A percentile compares a stretch with the other conserved stretches of the same genome.
Conservation (phyloP, 371 early-diverging fungal genomes). For the Mortierella polycephala region DNA sequence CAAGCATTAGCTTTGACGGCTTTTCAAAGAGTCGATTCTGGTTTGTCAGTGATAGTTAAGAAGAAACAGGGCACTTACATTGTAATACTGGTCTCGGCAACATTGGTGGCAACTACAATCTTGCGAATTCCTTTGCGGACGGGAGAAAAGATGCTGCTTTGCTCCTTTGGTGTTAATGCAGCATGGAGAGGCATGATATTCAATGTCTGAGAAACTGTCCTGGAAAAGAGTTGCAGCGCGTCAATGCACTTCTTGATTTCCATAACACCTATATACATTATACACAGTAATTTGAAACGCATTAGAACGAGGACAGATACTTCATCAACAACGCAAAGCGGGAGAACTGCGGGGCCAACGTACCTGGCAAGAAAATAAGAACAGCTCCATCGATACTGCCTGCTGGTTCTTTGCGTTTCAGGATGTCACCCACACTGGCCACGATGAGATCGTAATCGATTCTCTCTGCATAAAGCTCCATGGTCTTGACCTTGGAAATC, state of each 20-base stretch:
- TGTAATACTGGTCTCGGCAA: constrained; percentile 96
- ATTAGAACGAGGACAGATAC: constrained; percentile 9
- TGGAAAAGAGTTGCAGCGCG: constrained; percentile 48
- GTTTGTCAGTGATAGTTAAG: not conserved
- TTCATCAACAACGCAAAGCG: not conserved
- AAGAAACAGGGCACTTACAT: constrained; percentile 67
- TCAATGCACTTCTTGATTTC: constrained; percentile 80
- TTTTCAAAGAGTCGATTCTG: no score
- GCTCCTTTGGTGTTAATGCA: constrained; percentile 75
- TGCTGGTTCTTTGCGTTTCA: constrained; percentile 64
- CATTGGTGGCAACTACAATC: constrained; percentile 94
- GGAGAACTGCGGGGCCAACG: not conserved
- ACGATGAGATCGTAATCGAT: constrained; percentile 78
- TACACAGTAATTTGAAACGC: no score
- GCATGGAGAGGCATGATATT: constrained; percentile 80
- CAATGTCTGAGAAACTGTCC: constrained; percentile 45
- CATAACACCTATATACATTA: constrained; percentile 63
- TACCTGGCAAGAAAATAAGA: constrained; percentile 81
- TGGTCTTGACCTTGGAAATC: constrained; percentile 62
- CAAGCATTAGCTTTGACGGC: not conserved
- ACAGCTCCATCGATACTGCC: constrained; percentile 65
- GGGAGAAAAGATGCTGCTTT: constrained; percentile 71
- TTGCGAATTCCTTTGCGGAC: constrained; percentile 77
- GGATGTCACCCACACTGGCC: constrained; percentile 68
- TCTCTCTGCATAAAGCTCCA: constrained; percentile 48